Conservation (phyloP, 495 filamentous ascomycete species). For the Penicillium arizonense region DNA sequence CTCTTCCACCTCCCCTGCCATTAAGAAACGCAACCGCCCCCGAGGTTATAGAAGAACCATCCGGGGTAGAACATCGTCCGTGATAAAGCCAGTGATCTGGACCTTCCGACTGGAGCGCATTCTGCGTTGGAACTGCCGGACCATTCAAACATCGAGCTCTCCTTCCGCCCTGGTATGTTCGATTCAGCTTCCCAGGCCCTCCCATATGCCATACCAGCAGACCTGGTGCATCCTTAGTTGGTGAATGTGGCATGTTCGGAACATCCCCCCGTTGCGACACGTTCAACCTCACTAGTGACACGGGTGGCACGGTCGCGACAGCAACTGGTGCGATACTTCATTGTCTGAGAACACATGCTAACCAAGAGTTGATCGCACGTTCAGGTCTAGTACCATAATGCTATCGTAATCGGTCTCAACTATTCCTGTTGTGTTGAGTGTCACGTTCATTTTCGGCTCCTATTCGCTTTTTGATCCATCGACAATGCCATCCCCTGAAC, state of each 20-base stretch:
- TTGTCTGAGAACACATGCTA: conserved; percentile 1
- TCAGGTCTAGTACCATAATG: conserved; percentile 36
- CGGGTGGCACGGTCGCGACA: conserved; percentile 15
- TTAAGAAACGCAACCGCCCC: neutral
- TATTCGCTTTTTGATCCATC: conserved; percentile 7
- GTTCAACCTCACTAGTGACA: conserved; percentile 5
- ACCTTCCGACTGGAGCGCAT: conserved; percentile 5
- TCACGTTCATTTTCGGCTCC: conserved; percentile 17
- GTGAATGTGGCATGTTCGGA: conserved; percentile 2
- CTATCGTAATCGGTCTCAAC: conserved; percentile 24
- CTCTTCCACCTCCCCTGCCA: conserved; percentile 4
- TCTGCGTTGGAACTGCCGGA: conserved; percentile 8
- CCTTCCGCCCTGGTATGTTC: conserved; percentile 25
- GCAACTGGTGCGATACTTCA: neutral
- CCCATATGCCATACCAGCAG: neutral
- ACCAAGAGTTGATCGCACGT: conserved; percentile 5
- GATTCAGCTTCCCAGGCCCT: neutral
- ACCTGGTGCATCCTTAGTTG: neutral
- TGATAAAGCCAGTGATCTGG: conserved; percentile 7
- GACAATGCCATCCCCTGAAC: conserved; percentile 42
- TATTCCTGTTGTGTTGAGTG: conserved; percentile 24
- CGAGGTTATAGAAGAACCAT: neutral
- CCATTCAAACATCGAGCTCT: conserved; percentile 9
- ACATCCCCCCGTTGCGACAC: conserved; percentile 27
- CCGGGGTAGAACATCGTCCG: neutral